A percentile compares a stretch with the other conserved stretches of the same genome.
phyloP scores from a whole-genome alignment of 108 stramenopile species.

The Mayamaea pseudoterrestris region DNA sequence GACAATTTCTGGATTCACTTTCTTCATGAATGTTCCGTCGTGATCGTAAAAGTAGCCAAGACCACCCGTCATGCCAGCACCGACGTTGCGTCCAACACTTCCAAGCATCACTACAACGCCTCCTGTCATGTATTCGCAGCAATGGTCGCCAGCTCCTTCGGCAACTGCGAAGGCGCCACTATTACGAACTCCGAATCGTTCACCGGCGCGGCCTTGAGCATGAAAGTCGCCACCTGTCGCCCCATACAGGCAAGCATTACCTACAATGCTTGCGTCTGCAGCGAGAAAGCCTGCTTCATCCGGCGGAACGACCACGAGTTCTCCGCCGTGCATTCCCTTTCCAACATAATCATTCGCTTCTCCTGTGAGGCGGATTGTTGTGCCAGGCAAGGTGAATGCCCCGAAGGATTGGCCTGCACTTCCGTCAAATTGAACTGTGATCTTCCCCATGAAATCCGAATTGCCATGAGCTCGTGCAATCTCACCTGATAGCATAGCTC shows the following conservation, averaged over 20 bases:
- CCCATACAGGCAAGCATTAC: constrained; percentile 94
- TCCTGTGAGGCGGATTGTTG: constrained; percentile 78
- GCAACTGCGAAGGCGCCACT: constrained; percentile 93
- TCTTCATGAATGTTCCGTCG: constrained; percentile 57
- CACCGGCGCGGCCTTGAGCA: constrained; percentile 89
- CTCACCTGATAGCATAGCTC: constrained; percentile 84
- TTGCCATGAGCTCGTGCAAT: constrained; percentile 86
- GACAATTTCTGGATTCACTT: constrained; percentile 88
- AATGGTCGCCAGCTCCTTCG: constrained; percentile 96
- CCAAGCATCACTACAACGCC: constrained; percentile 89
- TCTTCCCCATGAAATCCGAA: constrained; percentile 72
- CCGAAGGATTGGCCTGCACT: constrained; percentile 94
- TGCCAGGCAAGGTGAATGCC: constrained; percentile 78
- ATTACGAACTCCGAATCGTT: constrained; percentile 95
- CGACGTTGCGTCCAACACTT: constrained; percentile 94
- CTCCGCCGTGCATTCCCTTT: constrained; percentile 93
- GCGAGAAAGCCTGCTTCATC: constrained; percentile 72
- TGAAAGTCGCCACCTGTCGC: constrained; percentile 93
- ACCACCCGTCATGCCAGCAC: constrained; percentile 98
- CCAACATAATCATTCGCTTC: constrained; percentile 98
- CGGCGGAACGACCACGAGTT: constrained; percentile 81
- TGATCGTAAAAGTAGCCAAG: constrained; percentile 92
- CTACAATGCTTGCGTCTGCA: constrained; percentile 87
- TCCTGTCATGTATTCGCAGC: constrained; percentile 99
- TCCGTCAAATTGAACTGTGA: constrained; percentile 82